Base-by-base conservation (phyloP, 306 rosid genomes). In the Dryas drummondii region DNA sequence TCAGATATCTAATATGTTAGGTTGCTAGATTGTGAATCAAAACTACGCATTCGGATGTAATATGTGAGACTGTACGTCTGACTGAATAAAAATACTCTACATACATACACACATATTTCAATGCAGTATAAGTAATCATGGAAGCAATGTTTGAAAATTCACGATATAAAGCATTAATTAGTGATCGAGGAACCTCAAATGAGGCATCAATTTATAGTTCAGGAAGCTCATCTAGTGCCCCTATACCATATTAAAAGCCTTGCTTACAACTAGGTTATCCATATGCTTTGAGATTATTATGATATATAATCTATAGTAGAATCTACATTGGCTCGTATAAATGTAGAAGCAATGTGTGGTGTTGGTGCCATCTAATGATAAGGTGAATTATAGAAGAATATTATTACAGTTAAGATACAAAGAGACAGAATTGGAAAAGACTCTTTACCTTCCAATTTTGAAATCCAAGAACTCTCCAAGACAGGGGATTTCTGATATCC, bases 401-500 rank as follows among this genome's bases (percentile, higher is more conserved):
- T 42, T 42, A n/a, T 42, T 42, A 40, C 19, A 55, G 53, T 71
- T 8, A 17, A 41, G 14, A 37, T 70, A 41, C 22, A 70, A 27
- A 26, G 5, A 59, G n/a, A 59, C 48, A 58, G 9, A 27, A 46
- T 9, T 47, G 0, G 15, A 7, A 17, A 26, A 56, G 3, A 71
- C 13, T 11, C 22, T 71, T 56, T 56, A 71, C 22, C 26, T 5
- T 70, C 17, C 48, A 10, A 41, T 19, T 4, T 11, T 44, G 54
- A 56, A 71, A 55, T 71, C 54, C 27, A 56, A 13, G n/a, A 56
- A 44, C 63, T 22, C 54, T 56, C 19, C 15, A 71, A 55, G 26
- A 71, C 8, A 26, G 50, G 75, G 75, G 12, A 8, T 71, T 56
- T 71, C 55, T 56, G 45, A 19, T 71, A 56, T 71, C 75, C 75